Conservation (phyloP, 768 basidiomycete genomes). For the Agaricus bisporus region DNA sequence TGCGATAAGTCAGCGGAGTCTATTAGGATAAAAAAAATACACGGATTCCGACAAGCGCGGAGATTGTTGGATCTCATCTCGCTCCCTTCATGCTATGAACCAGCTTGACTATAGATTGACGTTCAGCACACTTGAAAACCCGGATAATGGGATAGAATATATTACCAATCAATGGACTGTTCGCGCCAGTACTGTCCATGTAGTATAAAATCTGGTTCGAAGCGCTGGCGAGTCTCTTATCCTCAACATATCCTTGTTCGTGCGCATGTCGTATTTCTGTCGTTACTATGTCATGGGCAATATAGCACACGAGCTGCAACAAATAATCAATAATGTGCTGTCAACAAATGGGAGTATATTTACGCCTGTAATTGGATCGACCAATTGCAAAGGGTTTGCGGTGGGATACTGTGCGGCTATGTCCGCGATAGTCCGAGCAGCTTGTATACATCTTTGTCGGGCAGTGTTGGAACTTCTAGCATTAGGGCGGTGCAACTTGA, state of each 20-base stretch:
- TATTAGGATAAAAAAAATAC: neutral
- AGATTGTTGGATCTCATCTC: neutral
- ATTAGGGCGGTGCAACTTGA: slow-evolving; percentile 16
- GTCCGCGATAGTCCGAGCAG: slow-evolving; percentile 2
- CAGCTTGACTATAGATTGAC: neutral
- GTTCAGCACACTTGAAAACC: neutral
- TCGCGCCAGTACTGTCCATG: slow-evolving; percentile 1
- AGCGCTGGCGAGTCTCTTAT: slow-evolving; percentile 2
- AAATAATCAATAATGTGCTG: neutral
- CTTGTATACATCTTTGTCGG: slow-evolving; percentile 3
- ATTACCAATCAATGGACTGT: slow-evolving; percentile 7
- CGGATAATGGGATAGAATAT: neutral
- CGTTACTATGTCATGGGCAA: slow-evolving; percentile 5
- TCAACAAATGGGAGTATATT: neutral
- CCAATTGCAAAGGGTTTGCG: neutral
- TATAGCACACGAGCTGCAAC: slow-evolving; percentile 3
- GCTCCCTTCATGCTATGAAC: neutral
- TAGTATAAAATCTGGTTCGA: slow-evolving; percentile 2
- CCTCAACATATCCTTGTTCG: neutral
- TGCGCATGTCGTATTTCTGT: neutral
- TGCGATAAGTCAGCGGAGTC: neutral
- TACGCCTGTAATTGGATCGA: slow-evolving; percentile 5
- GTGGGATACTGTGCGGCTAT: neutral
- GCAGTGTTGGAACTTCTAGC: slow-evolving; percentile 1
- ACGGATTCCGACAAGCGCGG: neutral